A percentile compares a stretch with the other conserved stretches of the same genome.
These are phyloP conservation scores for Mortierella sp. DNA, from an alignment of 371 early-diverging fungal genomes.

Conservation along the genomic window DNA sequence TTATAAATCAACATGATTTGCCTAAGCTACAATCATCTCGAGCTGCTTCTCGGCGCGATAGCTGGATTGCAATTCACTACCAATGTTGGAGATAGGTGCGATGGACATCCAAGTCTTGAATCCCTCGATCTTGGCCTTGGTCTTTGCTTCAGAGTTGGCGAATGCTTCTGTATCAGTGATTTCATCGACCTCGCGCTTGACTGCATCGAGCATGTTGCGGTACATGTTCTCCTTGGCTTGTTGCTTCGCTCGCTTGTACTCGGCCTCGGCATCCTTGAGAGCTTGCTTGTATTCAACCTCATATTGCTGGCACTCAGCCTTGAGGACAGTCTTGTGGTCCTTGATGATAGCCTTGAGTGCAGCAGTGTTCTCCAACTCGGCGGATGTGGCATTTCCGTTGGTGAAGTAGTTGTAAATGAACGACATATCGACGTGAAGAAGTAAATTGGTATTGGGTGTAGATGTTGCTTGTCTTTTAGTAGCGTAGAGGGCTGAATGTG, in stretches of 20 bases:
- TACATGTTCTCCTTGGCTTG: slow-evolving; percentile 29
- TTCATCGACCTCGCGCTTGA: slow-evolving; percentile 27
- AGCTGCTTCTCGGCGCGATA: background rate
- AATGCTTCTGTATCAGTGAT: slow-evolving; percentile 18
- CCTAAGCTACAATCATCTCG: background rate
- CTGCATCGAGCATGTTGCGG: slow-evolving; percentile 1
- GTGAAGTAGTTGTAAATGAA: slow-evolving; percentile 34
- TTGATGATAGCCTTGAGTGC: slow-evolving; percentile 38
- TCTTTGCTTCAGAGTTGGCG: slow-evolving; percentile 28
- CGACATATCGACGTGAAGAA: slow-evolving; percentile 11
- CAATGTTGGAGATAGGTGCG: background rate
- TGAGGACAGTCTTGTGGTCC: slow-evolving; percentile 27
- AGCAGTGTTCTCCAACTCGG: slow-evolving; percentile 33
- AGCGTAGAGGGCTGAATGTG: too few species aligned
- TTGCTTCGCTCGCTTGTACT: slow-evolving; percentile 23
- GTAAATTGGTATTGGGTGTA: background rate
- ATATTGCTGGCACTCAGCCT: slow-evolving; percentile 24
- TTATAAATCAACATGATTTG: background rate
- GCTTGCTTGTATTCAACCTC: slow-evolving; percentile 29
- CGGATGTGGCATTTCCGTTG: slow-evolving; percentile 10
- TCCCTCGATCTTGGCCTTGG: slow-evolving; percentile 23
- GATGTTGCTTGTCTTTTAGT: background rate
- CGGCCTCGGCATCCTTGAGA: slow-evolving; percentile 27
- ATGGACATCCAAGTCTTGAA: slow-evolving; percentile 11
- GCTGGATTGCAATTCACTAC: background rate